phyloP scores from a whole-genome alignment of 2,329 filamentous ascomycete species.

The Septoria petroselini region DNA sequence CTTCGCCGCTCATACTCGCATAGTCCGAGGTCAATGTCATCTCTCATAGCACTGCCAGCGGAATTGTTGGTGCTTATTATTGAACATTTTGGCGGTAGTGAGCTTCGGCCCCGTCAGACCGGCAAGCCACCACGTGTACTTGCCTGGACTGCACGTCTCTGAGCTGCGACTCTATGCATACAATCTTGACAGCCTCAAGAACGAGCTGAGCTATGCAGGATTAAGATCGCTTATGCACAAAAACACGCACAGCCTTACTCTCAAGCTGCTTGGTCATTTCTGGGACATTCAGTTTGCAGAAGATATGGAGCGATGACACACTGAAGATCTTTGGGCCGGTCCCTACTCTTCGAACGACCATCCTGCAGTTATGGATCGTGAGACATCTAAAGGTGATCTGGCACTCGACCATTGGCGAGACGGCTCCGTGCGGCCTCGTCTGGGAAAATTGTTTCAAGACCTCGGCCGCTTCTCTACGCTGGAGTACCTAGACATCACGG shows the following conservation, averaged over 20 bases:
- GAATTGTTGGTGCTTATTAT: constrained; percentile 24
- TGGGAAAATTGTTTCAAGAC: constrained; percentile 20
- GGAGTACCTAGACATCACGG: constrained; percentile 19
- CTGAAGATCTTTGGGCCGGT: not conserved
- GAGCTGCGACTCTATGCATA: constrained; percentile 18
- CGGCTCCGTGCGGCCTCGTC: constrained; percentile 1
- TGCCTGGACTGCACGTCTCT: constrained; percentile 17
- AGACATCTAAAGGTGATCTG: not conserved
- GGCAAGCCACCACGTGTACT: constrained; percentile 13
- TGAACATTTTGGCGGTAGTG: constrained; percentile 24
- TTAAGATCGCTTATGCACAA: constrained; percentile 21
- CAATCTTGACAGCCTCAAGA: constrained; percentile 16
- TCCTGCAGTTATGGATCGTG: not conserved
- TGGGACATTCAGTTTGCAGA: constrained; percentile 19
- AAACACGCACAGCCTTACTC: constrained; percentile 19
- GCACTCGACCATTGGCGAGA: constrained; percentile 16
- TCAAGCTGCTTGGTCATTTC: constrained; percentile 20
- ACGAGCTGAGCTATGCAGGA: constrained; percentile 12
- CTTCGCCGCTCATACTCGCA: no score
- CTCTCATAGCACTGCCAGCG: constrained; percentile 19
- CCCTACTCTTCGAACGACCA: not conserved
- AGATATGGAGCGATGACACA: constrained; percentile 4
- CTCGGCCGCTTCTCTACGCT: constrained; percentile 18
- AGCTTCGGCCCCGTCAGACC: constrained; percentile 23
- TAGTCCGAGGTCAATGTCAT: constrained; percentile 17